Evolutionary conservation across 192 early-diverging fungal genomes (phyloP).

Genomic region (Backusella mclennaniae): DNA sequence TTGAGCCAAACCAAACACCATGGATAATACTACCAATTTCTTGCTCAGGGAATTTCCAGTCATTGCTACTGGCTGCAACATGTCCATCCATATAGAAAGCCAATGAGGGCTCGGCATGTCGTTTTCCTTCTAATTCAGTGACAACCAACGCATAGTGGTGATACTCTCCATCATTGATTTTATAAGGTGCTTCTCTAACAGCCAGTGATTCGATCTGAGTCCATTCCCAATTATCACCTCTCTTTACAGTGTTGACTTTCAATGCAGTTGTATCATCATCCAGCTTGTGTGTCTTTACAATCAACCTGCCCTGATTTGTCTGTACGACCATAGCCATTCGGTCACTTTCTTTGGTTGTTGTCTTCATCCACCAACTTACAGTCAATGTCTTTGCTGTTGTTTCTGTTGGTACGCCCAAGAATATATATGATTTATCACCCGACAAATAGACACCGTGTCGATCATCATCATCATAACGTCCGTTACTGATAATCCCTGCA

Average conservation of each 20-base stretch:
- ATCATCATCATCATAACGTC: neutral
- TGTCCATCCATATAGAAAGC: conserved; percentile 34
- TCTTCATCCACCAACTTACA: conserved; percentile 37
- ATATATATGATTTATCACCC: conserved; percentile 27
- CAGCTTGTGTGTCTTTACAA: conserved; percentile 4
- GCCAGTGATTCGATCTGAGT: neutral
- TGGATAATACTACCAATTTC: conserved; percentile 16
- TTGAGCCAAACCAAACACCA: conserved; percentile 34
- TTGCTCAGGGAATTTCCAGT: conserved; percentile 15
- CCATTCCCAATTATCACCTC: conserved; percentile 4
- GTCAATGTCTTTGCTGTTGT: conserved; percentile 15
- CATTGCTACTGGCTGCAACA: conserved; percentile 18
- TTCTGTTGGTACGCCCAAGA: conserved; percentile 24
- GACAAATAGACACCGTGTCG: conserved; percentile 14
- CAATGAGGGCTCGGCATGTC: neutral
- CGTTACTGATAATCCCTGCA: conserved; percentile 21
- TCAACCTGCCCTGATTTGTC: conserved; percentile 26
- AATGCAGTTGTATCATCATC: neutral
- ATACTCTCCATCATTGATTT: neutral
- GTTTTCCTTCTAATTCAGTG: neutral
- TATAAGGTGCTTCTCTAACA: neutral
- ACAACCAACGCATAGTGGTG: conserved; percentile 33
- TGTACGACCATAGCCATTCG: conserved; percentile 31
- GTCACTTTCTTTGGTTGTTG: conserved; percentile 9
- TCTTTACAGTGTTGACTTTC: neutral